Base-by-base conservation (phyloP, 148 eudicot genomes). In the Vaccinium myrtillus region DNA sequence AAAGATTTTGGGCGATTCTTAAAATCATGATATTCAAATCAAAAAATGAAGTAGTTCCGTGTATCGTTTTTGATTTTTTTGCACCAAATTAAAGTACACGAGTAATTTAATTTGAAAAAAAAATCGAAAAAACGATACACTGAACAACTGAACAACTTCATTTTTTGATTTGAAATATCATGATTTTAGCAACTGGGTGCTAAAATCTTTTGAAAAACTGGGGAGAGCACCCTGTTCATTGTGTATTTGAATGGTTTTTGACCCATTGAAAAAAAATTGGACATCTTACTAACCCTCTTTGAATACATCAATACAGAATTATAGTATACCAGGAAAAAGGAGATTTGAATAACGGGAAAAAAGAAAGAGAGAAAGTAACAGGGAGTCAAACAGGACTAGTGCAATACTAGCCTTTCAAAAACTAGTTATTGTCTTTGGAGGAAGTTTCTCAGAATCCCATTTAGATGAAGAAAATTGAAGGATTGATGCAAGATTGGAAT, bases 141-240 rank as follows among this genome's bases (percentile, higher is more conserved):
- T n/a, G n/a, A n/a, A n/a, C n/a, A n/a, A n/a, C n/a, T n/a, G n/a
- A n/a, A n/a, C n/a, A n/a, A n/a, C n/a, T n/a, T n/a, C n/a, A n/a
- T n/a, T n/a, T n/a, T n/a, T n/a, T n/a, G n/a, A n/a, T n/a, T n/a
- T n/a, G n/a, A n/a, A n/a, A n/a, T n/a, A n/a, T n/a, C n/a, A n/a
- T n/a, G n/a, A n/a, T n/a, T n/a, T n/a, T n/a, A n/a, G n/a, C n/a
- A n/a, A n/a, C n/a, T n/a, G n/a, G n/a, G n/a, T n/a, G n/a, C n/a
- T n/a, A n/a, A n/a, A n/a, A n/a, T n/a, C n/a, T n/a, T n/a, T n/a
- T n/a, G n/a, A n/a, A n/a, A n/a, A n/a, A n/a, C n/a, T n/a, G n/a
- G n/a, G n/a, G n/a, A n/a, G n/a, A n/a, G 78, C 78, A 75, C 78
- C 53, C 14, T 75, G 78, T 75, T 32, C 32, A 14, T 30, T 71